Percentiles rank a stretch among this genome's conserved stretches.
Evolutionary conservation across 129 eudicot species (phyloP).

Genomic region (Tagetes patula): DNA sequence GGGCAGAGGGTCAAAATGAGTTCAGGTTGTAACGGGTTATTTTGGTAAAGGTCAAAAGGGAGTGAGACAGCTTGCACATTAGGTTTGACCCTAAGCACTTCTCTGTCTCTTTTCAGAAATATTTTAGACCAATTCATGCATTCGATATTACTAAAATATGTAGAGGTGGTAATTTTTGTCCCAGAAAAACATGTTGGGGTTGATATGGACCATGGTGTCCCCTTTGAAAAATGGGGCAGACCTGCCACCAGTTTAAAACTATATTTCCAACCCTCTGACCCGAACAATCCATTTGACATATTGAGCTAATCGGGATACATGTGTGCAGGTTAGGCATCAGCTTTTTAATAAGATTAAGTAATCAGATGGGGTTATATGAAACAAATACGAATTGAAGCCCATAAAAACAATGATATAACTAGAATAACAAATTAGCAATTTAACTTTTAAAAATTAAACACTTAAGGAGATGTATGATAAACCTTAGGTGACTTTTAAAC

Average conservation of each 20-base stretch:
- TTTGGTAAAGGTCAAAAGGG: not conserved
- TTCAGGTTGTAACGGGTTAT: not conserved
- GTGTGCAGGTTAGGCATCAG: not conserved
- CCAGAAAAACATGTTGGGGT: not conserved
- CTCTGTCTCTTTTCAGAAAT: not conserved
- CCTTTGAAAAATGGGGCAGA: not conserved
- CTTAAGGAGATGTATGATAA: not conserved
- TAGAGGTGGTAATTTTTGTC: not conserved
- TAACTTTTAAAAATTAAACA: not conserved
- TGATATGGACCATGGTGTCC: not conserved
- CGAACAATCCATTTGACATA: not conserved
- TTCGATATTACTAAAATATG: not conserved
- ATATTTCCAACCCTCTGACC: not conserved
- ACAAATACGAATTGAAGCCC: not conserved
- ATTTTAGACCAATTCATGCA: not conserved
- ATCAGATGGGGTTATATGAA: not conserved
- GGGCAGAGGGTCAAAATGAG: not conserved
- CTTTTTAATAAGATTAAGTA: not conserved
- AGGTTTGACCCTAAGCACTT: conserved; percentile 8
- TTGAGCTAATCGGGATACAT: not conserved
- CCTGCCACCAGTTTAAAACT: no score
- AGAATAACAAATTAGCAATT: not conserved
- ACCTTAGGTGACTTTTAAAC: not conserved
- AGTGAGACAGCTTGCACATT: not conserved
- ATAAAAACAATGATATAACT: not conserved